Percentiles rank a stretch among this genome's conserved stretches.
These are phyloP conservation scores for Suillus paluster DNA, from an alignment of 768 basidiomycete species.

Conservation along the genomic window DNA sequence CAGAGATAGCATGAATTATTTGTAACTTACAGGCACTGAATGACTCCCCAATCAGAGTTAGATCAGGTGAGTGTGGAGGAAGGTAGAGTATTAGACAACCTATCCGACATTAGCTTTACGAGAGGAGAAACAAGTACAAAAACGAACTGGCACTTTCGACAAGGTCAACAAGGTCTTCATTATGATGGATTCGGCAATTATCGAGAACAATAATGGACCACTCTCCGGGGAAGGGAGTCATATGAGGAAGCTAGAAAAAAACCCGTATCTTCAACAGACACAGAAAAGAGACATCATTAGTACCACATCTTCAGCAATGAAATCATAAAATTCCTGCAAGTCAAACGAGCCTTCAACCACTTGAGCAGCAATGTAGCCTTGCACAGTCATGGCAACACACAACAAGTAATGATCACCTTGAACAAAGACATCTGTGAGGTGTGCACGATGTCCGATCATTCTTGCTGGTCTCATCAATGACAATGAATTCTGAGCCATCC, in stretches of 20 bases:
- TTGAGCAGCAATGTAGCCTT: too few species aligned
- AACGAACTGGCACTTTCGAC: neutral
- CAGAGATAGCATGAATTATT: neutral
- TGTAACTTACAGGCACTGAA: neutral
- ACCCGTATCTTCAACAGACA: neutral
- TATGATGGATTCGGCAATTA: neutral
- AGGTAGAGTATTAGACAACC: neutral
- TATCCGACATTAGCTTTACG: neutral
- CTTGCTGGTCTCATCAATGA: too few species aligned
- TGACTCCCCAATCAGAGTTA: neutral
- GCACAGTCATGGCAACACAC: too few species aligned
- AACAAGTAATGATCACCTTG: too few species aligned
- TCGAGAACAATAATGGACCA: neutral
- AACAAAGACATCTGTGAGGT: too few species aligned
- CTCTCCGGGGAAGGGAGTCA: neutral
- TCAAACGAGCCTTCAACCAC: too few species aligned
- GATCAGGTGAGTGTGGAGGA: neutral
- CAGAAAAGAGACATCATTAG: neutral
- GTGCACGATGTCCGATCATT: too few species aligned
- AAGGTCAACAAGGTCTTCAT: neutral
- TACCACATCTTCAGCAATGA: neutral
- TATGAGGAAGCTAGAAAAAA: neutral
- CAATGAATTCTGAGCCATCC: too few species aligned
- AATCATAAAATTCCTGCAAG: neutral
- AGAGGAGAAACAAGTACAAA: neutral